A percentile compares a stretch with the other conserved stretches of the same genome.
Conservation (phyloP, 108 stramenopile species). For the Aurantiochytrium sp. region DNA sequence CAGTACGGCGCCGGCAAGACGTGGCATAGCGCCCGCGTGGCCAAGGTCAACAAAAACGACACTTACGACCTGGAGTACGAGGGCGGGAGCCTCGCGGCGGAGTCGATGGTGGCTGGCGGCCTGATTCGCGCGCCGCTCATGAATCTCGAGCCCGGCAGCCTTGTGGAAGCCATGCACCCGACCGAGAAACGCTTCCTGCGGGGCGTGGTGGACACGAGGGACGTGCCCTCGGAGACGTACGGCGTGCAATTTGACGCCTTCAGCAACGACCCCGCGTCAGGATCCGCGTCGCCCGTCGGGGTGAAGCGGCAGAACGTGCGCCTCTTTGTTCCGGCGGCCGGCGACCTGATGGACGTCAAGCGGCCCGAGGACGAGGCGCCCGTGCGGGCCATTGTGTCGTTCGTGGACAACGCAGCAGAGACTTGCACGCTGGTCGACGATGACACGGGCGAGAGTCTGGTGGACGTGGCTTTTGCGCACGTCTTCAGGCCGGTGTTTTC, state of each 20-base stretch:
- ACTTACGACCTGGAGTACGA: background rate
- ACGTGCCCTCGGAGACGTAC: background rate
- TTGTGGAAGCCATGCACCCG: background rate
- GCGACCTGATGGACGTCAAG: background rate
- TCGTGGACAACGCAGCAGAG: background rate
- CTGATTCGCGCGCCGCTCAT: conserved; percentile 6
- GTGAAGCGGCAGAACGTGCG: background rate
- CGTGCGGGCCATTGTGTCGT: background rate
- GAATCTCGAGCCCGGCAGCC: background rate
- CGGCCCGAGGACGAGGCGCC: background rate
- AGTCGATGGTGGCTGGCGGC: background rate
- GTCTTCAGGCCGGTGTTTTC: background rate
- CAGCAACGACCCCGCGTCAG: background rate
- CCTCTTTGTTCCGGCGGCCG: background rate
- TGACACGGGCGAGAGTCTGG: background rate
- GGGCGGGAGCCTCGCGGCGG: background rate
- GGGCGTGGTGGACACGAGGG: background rate
- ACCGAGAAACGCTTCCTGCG: background rate
- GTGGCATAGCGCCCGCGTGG: background rate
- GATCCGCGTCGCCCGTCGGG: background rate
- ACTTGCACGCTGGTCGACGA: background rate
- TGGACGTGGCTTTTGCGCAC: background rate
- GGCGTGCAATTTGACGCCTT: background rate
- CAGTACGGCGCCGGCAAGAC: background rate
- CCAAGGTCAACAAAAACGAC: background rate